Conservation (phyloP, 75 land plant genomes). For the Ceratopteris richardii region DNA sequence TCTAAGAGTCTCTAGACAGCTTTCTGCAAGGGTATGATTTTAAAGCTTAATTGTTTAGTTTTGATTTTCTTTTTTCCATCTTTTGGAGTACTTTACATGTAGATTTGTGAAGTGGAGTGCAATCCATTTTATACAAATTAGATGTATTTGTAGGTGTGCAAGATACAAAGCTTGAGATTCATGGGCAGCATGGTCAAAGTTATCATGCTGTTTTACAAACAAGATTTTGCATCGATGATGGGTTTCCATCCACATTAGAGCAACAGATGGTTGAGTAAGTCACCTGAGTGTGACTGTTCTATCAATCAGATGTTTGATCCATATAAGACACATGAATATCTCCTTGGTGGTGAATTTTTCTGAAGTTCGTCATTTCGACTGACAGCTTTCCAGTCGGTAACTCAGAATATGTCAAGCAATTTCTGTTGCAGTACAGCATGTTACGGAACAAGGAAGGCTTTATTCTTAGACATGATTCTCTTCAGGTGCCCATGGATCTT, state of each 20-base stretch:
- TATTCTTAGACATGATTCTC: constrained; percentile 44
- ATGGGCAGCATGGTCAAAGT: constrained; percentile 58
- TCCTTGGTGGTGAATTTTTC: background rate
- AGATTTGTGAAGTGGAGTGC: background rate
- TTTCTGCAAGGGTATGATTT: too few relatives aligned
- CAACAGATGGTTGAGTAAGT: constrained; percentile 61
- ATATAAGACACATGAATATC: background rate
- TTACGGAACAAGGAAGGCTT: constrained; percentile 47
- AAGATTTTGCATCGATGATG: constrained; percentile 40
- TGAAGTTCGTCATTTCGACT: background rate
- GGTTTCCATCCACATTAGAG: constrained; percentile 35
- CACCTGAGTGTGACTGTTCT: background rate
- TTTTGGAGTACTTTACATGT: too few relatives aligned
- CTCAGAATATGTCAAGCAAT: constrained; percentile 60
- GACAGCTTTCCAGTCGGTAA: constrained; percentile 55
- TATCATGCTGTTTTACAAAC: constrained; percentile 54
- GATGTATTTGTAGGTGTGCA: constrained; percentile 41
- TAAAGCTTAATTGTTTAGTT: too few relatives aligned
- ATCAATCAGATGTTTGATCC: background rate
- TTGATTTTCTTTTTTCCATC: too few relatives aligned
- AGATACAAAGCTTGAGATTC: constrained; percentile 62
- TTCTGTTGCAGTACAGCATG: constrained; percentile 45
- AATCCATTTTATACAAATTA: too few relatives aligned
- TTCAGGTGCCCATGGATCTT: constrained; percentile 21
- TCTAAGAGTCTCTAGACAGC: too few relatives aligned